phyloP scores from a whole-genome alignment of 2,329 filamentous ascomycete genomes.

The Aspergillus hortae region DNA sequence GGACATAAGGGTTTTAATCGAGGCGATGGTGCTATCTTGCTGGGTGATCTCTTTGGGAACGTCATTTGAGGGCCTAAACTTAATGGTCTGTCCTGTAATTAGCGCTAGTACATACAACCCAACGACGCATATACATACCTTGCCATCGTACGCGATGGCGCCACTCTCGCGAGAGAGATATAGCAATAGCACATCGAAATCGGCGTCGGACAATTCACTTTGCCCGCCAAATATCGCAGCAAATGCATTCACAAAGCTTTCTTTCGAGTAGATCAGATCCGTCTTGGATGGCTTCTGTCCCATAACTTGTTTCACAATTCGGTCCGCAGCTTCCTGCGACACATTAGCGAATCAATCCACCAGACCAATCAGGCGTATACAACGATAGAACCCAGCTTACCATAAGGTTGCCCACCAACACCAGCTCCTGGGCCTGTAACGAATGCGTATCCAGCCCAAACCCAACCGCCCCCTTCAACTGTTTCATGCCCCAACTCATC shows the following conservation, averaged over 20 bases:
- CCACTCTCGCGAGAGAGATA: conserved; percentile 67
- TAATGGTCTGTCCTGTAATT: conserved; percentile 58
- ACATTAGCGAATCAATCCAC: conserved; percentile 17
- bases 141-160: conserved; percentile 46
- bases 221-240: conserved; percentile 48
- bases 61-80: conserved; percentile 60
- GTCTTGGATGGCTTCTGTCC: conserved; percentile 50
- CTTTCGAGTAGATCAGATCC: conserved; percentile 65
- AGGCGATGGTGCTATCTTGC: conserved; percentile 78
- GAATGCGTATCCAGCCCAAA: conserved; percentile 36
- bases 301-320: conserved; percentile 47
- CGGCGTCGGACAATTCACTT: conserved; percentile 56
- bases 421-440: conserved; percentile 42
- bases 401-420: conserved; percentile 57
- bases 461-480: conserved; percentile 58
- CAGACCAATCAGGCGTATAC: background rate
- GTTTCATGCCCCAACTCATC: conserved; percentile 70
- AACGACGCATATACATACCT: conserved; percentile 29
- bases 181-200: conserved; percentile 66
- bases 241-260: conserved; percentile 61
- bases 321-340: conserved; percentile 50
- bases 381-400: conserved; percentile 24
- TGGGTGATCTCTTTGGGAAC: conserved; percentile 57
- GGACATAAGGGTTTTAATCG: conserved; percentile 68
- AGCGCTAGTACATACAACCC: conserved; percentile 8